These are phyloP conservation scores for Cyberlindnera petersonii DNA, from an alignment of 805 yeast species.

Conservation along the genomic window DNA sequence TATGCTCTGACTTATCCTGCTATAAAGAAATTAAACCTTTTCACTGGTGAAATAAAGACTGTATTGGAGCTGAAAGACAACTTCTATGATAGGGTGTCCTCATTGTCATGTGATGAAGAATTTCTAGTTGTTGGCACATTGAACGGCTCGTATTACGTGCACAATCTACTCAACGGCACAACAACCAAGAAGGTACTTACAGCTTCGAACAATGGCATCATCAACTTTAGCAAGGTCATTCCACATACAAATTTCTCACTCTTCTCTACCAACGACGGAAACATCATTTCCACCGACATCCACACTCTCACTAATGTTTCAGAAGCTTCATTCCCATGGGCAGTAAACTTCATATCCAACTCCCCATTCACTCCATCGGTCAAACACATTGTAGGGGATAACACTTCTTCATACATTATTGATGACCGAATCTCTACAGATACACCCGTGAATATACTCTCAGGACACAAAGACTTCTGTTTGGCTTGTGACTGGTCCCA, in stretches of 20 bases:
- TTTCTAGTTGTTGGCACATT: slow-evolving; percentile 50
- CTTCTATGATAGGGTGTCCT: slow-evolving; percentile 38
- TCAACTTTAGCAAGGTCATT: slow-evolving; percentile 42
- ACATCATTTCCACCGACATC: slow-evolving; percentile 40
- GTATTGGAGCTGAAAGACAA: slow-evolving; percentile 34
- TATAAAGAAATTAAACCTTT: slow-evolving; percentile 26
- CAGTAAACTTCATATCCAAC: slow-evolving; percentile 46
- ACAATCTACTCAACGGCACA: slow-evolving; percentile 30
- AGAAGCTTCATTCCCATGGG: slow-evolving; percentile 36
- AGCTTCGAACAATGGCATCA: slow-evolving; percentile 43
- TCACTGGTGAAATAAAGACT: slow-evolving; percentile 25
- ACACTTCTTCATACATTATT: slow-evolving; percentile 37
- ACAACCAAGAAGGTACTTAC: slow-evolving; percentile 40
- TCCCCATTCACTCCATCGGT: slow-evolving; percentile 38
- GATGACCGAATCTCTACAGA: slow-evolving; percentile 36
- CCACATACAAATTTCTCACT: slow-evolving; percentile 31
- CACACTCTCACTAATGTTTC: slow-evolving; percentile 18
- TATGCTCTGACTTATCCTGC: slow-evolving; percentile 6
- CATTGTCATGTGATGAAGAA: slow-evolving; percentile 41
- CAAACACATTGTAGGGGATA: slow-evolving; percentile 49
- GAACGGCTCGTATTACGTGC: slow-evolving; percentile 45
- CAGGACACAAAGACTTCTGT: slow-evolving; percentile 53
- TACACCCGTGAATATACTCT: slow-evolving; percentile 22
- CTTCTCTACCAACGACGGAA: slow-evolving; percentile 49
- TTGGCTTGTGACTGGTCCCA: slow-evolving; percentile 59